These are phyloP conservation scores for Phytophthora foliorum DNA, from an alignment of 352 stramenopile species.

Conservation along the genomic window DNA sequence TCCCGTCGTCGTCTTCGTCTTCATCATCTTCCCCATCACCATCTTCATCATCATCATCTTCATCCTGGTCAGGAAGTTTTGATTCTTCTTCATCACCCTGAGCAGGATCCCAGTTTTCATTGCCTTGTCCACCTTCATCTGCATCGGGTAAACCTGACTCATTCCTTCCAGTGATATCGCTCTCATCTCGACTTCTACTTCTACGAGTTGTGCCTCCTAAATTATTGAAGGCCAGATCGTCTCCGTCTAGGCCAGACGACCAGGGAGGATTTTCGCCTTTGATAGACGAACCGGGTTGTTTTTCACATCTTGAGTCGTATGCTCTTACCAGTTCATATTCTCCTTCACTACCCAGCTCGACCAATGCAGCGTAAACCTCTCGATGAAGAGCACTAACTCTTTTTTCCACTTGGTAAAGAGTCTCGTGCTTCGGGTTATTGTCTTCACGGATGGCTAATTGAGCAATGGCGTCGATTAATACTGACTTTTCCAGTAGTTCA, in stretches of 20 bases:
- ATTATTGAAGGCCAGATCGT: conserved; percentile 2
- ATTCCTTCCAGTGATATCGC: not conserved
- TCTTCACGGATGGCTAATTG: conserved; percentile 31
- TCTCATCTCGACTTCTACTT: conserved; percentile 9
- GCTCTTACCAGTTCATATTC: conserved; percentile 33
- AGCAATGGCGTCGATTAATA: conserved; percentile 23
- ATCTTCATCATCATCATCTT: conserved; percentile 26
- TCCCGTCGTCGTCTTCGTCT: conserved; percentile 27
- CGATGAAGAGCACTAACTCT: conserved; percentile 53
- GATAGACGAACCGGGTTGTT: not conserved
- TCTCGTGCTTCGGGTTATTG: conserved; percentile 36
- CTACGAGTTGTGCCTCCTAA: not conserved
- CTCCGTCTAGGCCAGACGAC: not conserved
- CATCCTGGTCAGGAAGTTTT: not conserved
- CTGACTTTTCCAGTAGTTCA: conserved; percentile 24
- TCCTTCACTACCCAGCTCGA: conserved; percentile 46
- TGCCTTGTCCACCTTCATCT: conserved; percentile 8
- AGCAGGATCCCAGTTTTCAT: conserved; percentile 26
- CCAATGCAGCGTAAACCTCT: conserved; percentile 53
- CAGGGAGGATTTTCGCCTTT: not conserved
- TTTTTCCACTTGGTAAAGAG: conserved; percentile 47
- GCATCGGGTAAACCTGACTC: conserved; percentile 7
- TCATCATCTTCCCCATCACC: conserved; percentile 11
- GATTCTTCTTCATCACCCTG: conserved; percentile 20
- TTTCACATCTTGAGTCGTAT: conserved; percentile 2